Conservation (phyloP, 257 asterid genomes). For the Lycium barbarum region DNA sequence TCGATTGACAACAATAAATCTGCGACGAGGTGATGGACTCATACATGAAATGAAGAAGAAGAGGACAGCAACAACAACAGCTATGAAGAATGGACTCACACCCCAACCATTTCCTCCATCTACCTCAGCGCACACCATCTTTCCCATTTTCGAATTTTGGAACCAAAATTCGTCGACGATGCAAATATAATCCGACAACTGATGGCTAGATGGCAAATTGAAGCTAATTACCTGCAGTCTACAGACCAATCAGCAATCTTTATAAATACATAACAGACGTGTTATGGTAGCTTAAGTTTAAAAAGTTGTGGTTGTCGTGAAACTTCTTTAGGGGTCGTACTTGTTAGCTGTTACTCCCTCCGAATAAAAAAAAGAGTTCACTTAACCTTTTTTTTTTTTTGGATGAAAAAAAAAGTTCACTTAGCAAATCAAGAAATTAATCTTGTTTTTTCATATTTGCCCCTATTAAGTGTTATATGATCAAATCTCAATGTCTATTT, state of each 20-base stretch:
- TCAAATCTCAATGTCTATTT: too few relatives aligned
- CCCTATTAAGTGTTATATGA: too few relatives aligned
- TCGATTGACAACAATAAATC: not conserved
- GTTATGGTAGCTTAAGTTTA: not conserved
- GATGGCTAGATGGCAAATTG: not conserved
- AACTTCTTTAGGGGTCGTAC: not conserved
- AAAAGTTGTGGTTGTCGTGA: too few relatives aligned
- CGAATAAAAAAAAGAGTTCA: too few relatives aligned
- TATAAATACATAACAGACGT: not conserved
- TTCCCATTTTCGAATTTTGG: not conserved
- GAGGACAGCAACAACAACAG: not conserved
- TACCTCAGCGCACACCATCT: not conserved
- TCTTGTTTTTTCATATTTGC: too few relatives aligned
- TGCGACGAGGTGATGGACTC: conserved; percentile 22
- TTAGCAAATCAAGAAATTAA: too few relatives aligned
- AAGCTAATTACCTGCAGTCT: not conserved
- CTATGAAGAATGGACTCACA: conserved; percentile 24
- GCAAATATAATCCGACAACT: not conserved
- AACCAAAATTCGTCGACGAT: not conserved
- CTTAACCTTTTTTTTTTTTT: too few relatives aligned
- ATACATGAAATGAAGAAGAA: conserved; percentile 14
- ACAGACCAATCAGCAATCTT: not conserved
- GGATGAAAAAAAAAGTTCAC: too few relatives aligned
- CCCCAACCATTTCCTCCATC: not conserved
- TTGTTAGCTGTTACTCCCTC: too few relatives aligned